A percentile compares a stretch with the other conserved stretches of the same genome.
Evolutionary conservation across 2,329 filamentous ascomycete genomes (phyloP).

Genomic region (Phaeosphaeriaceae sp.): DNA sequence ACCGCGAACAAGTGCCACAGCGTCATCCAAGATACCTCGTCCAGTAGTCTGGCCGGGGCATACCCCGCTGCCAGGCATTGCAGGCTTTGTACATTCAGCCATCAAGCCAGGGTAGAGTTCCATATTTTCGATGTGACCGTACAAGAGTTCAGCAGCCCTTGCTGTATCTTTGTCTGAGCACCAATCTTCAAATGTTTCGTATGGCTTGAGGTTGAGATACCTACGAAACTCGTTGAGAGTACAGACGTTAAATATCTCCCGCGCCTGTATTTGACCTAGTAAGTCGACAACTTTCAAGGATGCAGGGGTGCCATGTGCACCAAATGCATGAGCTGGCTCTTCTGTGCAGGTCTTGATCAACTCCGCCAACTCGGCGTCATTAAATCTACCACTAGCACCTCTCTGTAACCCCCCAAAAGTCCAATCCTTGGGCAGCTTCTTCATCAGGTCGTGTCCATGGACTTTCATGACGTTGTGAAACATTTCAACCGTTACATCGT

Average conservation of each 20-base stretch:
- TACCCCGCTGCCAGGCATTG: constrained; percentile 67
- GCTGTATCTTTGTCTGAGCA: constrained; percentile 76
- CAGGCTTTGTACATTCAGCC: constrained; percentile 76
- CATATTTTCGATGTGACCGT: constrained; percentile 78
- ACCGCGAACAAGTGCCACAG: constrained; percentile 74
- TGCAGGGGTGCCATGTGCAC: constrained; percentile 72
- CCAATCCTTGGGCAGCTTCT: constrained; percentile 70
- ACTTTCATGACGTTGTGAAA: constrained; percentile 47
- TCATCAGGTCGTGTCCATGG: constrained; percentile 60
- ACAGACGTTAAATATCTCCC: constrained; percentile 74
- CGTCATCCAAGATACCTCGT: constrained; percentile 75
- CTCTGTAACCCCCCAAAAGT: constrained; percentile 71
- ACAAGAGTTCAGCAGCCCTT: constrained; percentile 61
- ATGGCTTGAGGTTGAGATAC: constrained; percentile 78
- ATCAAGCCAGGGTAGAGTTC: constrained; percentile 83
- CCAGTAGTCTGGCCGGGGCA: constrained; percentile 76
- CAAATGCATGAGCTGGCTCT: constrained; percentile 65
- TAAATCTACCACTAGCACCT: constrained; percentile 69
- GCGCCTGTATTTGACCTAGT: constrained; percentile 75
- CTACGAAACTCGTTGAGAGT: constrained; percentile 84
- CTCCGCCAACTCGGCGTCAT: constrained; percentile 75
- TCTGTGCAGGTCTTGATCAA: constrained; percentile 71
- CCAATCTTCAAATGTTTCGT: constrained; percentile 81
- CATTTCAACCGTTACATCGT: constrained; percentile 41
- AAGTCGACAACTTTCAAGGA: constrained; percentile 77